A percentile compares a stretch with the other conserved stretches of the same genome.
phyloP scores from a whole-genome alignment of 108 stramenopile genomes.

The Conticribra weissflogii region DNA sequence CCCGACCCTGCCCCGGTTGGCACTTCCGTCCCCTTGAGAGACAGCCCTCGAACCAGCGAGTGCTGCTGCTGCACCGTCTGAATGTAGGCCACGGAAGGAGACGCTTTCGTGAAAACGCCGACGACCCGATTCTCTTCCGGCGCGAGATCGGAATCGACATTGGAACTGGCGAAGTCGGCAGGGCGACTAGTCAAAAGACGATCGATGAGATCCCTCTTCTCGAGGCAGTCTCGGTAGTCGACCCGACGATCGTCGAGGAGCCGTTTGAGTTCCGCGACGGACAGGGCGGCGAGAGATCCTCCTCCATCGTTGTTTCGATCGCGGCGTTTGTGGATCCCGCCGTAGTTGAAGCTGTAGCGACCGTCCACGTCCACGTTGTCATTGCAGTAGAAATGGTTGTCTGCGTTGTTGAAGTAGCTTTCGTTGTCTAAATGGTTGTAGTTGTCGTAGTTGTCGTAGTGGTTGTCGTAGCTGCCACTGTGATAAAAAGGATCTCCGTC shows the following conservation, averaged over 20 bases:
- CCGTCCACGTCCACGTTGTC: conserved; percentile 7
- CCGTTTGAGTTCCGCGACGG: conserved; percentile 72
- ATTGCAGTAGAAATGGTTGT: neutral
- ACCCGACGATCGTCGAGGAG: conserved; percentile 68
- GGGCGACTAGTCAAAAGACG: conserved; percentile 31
- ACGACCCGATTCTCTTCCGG: conserved; percentile 58
- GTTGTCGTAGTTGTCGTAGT: neutral
- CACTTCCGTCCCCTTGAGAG: conserved; percentile 39
- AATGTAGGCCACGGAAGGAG: conserved; percentile 72
- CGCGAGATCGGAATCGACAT: conserved; percentile 4
- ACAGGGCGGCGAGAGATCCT: conserved; percentile 33
- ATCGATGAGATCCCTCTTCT: conserved; percentile 71
- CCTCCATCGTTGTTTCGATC: neutral
- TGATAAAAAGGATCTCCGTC: too few species aligned
- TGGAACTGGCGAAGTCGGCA: neutral
- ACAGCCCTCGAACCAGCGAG: conserved; percentile 9
- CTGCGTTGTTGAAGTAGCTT: too few species aligned
- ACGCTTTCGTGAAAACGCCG: conserved; percentile 54
- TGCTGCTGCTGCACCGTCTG: conserved; percentile 40
- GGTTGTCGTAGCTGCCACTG: neutral
- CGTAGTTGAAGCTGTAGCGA: neutral
- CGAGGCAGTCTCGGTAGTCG: conserved; percentile 78
- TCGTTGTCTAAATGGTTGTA: neutral
- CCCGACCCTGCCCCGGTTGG: conserved; percentile 73
- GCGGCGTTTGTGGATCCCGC: neutral